Base-by-base conservation (phyloP, 2,329 filamentous ascomycete genomes). In the Hypoxylon sp. region DNA sequence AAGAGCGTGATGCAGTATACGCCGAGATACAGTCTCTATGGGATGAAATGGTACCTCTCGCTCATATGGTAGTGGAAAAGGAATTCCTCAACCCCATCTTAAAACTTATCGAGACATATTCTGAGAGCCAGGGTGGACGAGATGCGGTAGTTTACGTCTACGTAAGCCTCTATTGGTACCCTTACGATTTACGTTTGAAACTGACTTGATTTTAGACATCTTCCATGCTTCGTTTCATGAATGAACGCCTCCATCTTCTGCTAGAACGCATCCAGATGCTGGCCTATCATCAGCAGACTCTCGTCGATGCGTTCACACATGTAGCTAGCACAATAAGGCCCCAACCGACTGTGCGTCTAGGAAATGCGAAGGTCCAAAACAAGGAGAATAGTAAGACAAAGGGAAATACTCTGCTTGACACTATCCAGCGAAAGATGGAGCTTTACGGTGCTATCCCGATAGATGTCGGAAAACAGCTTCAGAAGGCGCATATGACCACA, bases 11-110 rank as follows among this genome's bases (percentile, higher is more conserved):
- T 5, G 74, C 72, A 1, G 68, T 78, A 10, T 36, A 72, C 14
- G 71, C 72, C 10, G 77, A 79, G 32, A 77, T 78, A 41, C 73
- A 75, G 23, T 77, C 75, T 25, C 68, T 79, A 1, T 78, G 76
- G 77, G 77, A 79, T 38, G 77, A 79, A 64, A 75, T 78, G 36
- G 73, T 77, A 21, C 77, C 77, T 5, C 76, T 79, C 6, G 75
- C 77, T 1, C 75, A 79, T 60, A 79, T 79, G 77, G 75, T 74
- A 3, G 76, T 76, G 6, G 75, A 77, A 38, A 74, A 74, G 21
- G 72, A 78, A 25, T 76, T 74, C 38, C 70, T 77, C 10, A 70
- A 71, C 13, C 76, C 75, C 2, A 70, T 78, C 45, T 32, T 68
- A 28, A 56, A 65, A 14, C 60, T 69, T 25, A 50, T 68, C 17